Evolutionary conservation across 2,329 filamentous ascomycete genomes (phyloP).

Genomic region (Lithohypha guttulata): DNA sequence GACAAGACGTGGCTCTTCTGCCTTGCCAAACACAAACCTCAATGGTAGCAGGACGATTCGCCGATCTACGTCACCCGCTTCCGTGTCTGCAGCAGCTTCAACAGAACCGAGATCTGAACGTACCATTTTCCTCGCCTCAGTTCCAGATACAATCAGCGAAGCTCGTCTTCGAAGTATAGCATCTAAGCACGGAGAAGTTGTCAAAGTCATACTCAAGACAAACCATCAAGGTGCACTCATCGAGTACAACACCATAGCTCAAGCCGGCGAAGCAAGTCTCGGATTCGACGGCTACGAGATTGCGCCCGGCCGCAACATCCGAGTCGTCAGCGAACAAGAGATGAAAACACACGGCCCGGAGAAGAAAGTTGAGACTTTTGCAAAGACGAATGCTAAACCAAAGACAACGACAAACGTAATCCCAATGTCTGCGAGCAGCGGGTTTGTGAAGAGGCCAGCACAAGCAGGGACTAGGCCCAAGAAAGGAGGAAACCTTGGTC

Average conservation of each 20-base stretch:
- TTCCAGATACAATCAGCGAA: constrained; percentile 89
- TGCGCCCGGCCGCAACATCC: constrained; percentile 31
- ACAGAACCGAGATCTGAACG: constrained; percentile 46
- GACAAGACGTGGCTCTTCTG: constrained; percentile 9
- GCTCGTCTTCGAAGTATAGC: constrained; percentile 65
- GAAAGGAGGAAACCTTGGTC: constrained; percentile 8
- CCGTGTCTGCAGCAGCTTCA: constrained; percentile 23
- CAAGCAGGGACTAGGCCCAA: constrained; percentile 4
- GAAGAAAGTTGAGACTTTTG: constrained; percentile 31
- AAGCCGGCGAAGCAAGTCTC: constrained; percentile 52
- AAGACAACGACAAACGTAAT: constrained; percentile 21
- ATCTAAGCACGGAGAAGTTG: constrained; percentile 58
- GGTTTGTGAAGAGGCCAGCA: constrained; percentile 24
- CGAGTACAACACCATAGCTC: constrained; percentile 61
- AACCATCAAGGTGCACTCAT: constrained; percentile 77
- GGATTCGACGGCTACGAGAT: constrained; percentile 39
- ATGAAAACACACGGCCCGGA: constrained; percentile 35
- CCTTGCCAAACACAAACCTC: constrained; percentile 9
- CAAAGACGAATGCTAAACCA: constrained; percentile 30
- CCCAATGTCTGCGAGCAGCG: constrained; percentile 24
- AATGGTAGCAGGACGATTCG: too few species aligned
- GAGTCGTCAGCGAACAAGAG: constrained; percentile 43
- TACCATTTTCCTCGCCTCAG: constrained; percentile 69
- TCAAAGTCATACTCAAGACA: constrained; percentile 68
- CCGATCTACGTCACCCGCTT: constrained; percentile 27